These are phyloP conservation scores for Anthostomella pinea DNA, from an alignment of 2,329 filamentous ascomycete genomes.

Conservation along the genomic window DNA sequence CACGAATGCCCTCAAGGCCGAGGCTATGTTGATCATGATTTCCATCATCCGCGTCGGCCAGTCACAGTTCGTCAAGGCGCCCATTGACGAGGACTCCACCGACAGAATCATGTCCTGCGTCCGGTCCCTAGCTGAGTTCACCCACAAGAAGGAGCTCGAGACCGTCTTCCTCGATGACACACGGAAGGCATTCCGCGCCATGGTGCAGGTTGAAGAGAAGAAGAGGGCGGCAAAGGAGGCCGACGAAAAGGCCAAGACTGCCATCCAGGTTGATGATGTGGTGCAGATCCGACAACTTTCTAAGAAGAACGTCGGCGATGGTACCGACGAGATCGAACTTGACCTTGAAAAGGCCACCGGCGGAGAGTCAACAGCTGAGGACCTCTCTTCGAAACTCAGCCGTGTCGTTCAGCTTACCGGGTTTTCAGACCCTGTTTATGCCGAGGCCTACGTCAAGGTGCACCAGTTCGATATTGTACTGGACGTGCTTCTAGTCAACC, in stretches of 20 bases:
- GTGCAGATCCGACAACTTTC: constrained; percentile 89
- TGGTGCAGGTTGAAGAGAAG: constrained; percentile 97
- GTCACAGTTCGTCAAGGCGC: constrained; percentile 96
- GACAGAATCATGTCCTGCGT: constrained; percentile 98
- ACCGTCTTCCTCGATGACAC: constrained; percentile 93
- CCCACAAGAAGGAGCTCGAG: constrained; percentile 85
- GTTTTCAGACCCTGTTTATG: constrained; percentile 97
- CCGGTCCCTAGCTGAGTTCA: constrained; percentile 85
- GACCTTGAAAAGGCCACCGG: constrained; percentile 94
- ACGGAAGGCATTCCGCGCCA: constrained; percentile 89
- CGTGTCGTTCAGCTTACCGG: constrained; percentile 95
- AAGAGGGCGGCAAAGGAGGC: constrained; percentile 96
- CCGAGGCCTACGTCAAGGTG: constrained; percentile 98
- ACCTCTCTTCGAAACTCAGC: constrained; percentile 89
- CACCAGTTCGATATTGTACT: constrained; percentile 98
- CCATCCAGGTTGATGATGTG: constrained; percentile 93
- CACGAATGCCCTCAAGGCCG: constrained; percentile 89
- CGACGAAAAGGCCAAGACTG: constrained; percentile 86
- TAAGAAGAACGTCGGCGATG: constrained; percentile 83
- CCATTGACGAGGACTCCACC: constrained; percentile 97
- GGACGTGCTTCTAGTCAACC: constrained; percentile 94
- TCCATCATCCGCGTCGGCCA: constrained; percentile 97
- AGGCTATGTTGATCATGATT: constrained; percentile 99
- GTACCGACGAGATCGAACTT: constrained; percentile 78
- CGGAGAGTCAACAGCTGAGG: constrained; percentile 78